These are phyloP conservation scores for Eucalyptus cloeziana DNA, from an alignment of 345 rosid species.

Conservation along the genomic window DNA sequence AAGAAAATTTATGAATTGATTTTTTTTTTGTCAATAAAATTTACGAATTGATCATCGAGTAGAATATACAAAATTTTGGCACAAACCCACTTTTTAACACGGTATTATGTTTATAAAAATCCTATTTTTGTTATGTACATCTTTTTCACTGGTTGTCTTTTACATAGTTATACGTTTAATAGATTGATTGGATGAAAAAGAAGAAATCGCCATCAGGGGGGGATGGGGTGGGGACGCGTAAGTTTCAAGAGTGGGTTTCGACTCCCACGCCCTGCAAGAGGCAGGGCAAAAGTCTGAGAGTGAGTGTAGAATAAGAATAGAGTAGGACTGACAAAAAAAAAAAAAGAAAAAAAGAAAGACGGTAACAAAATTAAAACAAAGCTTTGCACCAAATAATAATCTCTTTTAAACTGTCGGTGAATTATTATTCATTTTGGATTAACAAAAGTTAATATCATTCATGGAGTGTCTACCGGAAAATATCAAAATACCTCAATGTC, in stretches of 20 bases:
- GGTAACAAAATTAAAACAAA: not conserved
- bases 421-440: not conserved
- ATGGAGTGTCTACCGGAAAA: not conserved
- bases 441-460: not conserved
- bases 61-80: not conserved
- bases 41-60: not conserved
- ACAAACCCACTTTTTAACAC: not conserved
- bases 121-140: not conserved
- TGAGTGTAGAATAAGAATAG: no score
- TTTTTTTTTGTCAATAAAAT: no score
- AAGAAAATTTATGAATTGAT: not conserved
- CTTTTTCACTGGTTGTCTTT: no score
- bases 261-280: no score
- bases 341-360: no score
- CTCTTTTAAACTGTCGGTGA: not conserved
- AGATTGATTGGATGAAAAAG: not conserved
- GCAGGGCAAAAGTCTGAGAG: no score
- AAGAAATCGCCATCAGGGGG: not conserved
- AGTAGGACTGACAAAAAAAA: no score
- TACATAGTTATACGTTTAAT: no score
- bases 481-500: not conserved
- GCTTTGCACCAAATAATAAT: not conserved
- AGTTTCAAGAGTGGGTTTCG: no score
- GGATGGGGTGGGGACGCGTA: no score
- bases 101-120: no score